Conservation (phyloP, 2,329 filamentous ascomycete species). For the Periconia digitata region DNA sequence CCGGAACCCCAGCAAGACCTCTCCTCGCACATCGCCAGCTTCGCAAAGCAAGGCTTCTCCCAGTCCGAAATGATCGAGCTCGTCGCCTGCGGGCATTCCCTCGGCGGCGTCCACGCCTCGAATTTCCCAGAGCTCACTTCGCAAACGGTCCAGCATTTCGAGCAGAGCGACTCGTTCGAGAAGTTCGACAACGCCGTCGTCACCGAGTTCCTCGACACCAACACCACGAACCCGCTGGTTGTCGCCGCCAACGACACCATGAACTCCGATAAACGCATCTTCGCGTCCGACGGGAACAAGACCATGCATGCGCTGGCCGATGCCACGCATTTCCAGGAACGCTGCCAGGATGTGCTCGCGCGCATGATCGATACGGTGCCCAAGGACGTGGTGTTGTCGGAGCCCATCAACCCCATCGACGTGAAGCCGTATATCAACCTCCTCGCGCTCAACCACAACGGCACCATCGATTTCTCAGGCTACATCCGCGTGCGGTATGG, state of each 20-base stretch:
- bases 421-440: constrained; percentile 21
- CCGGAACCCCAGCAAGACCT: constrained; percentile 36
- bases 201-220: constrained; percentile 33
- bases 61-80: constrained; percentile 28
- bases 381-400: constrained; percentile 17
- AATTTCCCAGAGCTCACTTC: constrained; percentile 33
- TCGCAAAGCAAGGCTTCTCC: constrained; percentile 33
- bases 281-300: constrained; percentile 29
- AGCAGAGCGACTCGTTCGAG: constrained; percentile 20
- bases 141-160: constrained; percentile 19
- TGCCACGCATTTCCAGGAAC: constrained; percentile 16
- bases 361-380: constrained; percentile 26
- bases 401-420: constrained; percentile 18
- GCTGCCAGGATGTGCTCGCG: constrained; percentile 20
- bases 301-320: constrained; percentile 33
- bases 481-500: constrained; percentile 19
- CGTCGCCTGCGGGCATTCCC: constrained; percentile 39
- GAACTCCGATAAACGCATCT: constrained; percentile 37
- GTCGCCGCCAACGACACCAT: constrained; percentile 29
- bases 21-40: constrained; percentile 29
- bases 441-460: constrained; percentile 12
- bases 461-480: constrained; percentile 15
- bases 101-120: constrained; percentile 38
- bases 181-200: constrained; percentile 36
- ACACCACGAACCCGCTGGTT: constrained; percentile 29